Conservation (phyloP, 208 protist species). For the Leishmania gerbilli region DNA sequence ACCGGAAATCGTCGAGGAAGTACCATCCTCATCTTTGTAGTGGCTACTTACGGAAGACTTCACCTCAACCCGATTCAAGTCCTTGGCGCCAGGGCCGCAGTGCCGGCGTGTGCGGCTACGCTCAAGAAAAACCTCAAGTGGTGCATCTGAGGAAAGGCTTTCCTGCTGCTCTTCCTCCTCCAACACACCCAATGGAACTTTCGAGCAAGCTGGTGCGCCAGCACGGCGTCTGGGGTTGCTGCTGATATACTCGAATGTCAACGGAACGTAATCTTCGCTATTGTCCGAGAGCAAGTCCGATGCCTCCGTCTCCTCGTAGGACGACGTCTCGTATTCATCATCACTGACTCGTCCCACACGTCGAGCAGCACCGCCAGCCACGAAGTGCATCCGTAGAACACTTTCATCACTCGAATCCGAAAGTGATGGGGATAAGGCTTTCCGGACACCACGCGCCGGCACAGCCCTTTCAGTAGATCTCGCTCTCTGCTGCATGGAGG, state of each 20-base stretch:
- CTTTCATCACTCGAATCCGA: slow-evolving; percentile 19
- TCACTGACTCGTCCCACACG: slow-evolving; percentile 26
- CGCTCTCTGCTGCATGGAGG: background rate
- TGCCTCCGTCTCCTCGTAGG: slow-evolving; percentile 25
- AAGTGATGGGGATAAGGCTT: slow-evolving; percentile 12
- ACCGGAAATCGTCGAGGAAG: slow-evolving; percentile 13
- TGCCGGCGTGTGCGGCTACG: slow-evolving; percentile 10
- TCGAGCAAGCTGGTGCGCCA: slow-evolving; percentile 23
- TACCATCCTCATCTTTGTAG: slow-evolving; percentile 14
- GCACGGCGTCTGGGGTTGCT: slow-evolving; percentile 29
- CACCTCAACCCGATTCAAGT: slow-evolving; percentile 10
- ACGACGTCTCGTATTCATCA: slow-evolving; percentile 35
- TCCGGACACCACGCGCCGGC: background rate
- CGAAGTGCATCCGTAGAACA: slow-evolving; percentile 17
- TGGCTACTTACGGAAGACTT: slow-evolving; percentile 15
- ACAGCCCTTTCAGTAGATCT: background rate
- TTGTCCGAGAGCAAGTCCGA: slow-evolving; percentile 51
- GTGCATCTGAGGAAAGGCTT: slow-evolving; percentile 20
- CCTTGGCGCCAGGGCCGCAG: slow-evolving; percentile 9
- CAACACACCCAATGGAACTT: slow-evolving; percentile 17
- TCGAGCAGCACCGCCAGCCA: slow-evolving; percentile 13
- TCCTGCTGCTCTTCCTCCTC: slow-evolving; percentile 18
- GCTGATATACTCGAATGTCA: slow-evolving; percentile 53
- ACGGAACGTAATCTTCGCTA: slow-evolving; percentile 58
- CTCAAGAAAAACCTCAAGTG: slow-evolving; percentile 25